These are phyloP conservation scores for Babesia ovata DNA, from an alignment of 169 alveolate species.

Conservation along the genomic window DNA sequence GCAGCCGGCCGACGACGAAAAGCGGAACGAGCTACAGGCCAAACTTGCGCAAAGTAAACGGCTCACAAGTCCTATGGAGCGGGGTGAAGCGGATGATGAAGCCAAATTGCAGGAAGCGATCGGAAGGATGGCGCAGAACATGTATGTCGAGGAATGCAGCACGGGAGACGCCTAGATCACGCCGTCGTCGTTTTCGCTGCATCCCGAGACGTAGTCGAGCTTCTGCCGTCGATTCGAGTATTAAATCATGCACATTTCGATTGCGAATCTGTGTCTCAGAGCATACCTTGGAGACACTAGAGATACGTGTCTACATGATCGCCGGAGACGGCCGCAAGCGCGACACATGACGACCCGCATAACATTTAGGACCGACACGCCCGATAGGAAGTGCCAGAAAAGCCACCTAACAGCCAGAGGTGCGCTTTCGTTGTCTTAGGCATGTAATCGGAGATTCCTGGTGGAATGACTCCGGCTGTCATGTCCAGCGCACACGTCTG, in stretches of 20 bases:
- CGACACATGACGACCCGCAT: not conserved
- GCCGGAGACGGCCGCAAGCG: not conserved
- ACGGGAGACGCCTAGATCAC: too few species aligned
- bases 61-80: not conserved
- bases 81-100: not conserved
- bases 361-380: not conserved
- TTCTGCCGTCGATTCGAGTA: too few species aligned
- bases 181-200: too few species aligned
- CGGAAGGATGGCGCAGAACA: slow-evolving; percentile 16
- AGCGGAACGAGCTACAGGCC: not conserved
- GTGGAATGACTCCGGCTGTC: slow-evolving; percentile 43
- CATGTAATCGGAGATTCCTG: slow-evolving; percentile 32
- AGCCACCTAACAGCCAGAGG: not conserved
- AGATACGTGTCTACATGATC: slow-evolving; percentile 14
- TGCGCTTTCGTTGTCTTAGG: not conserved
- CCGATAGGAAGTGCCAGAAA: slow-evolving; percentile 2
- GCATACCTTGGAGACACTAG: slow-evolving; percentile 9
- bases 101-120: not conserved
- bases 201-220: not conserved
- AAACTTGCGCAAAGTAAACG: slow-evolving; percentile 4
- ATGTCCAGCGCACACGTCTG: not conserved
- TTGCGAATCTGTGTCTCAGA: slow-evolving; percentile 12
- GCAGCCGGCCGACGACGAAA: not conserved
- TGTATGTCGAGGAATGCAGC: slow-evolving; percentile 5
- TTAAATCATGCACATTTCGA: too few species aligned